A percentile compares a stretch with the other conserved stretches of the same genome.
These are phyloP conservation scores for Emericellopsis cladophorae DNA, from an alignment of 2,329 filamentous ascomycete genomes.

Conservation along the genomic window DNA sequence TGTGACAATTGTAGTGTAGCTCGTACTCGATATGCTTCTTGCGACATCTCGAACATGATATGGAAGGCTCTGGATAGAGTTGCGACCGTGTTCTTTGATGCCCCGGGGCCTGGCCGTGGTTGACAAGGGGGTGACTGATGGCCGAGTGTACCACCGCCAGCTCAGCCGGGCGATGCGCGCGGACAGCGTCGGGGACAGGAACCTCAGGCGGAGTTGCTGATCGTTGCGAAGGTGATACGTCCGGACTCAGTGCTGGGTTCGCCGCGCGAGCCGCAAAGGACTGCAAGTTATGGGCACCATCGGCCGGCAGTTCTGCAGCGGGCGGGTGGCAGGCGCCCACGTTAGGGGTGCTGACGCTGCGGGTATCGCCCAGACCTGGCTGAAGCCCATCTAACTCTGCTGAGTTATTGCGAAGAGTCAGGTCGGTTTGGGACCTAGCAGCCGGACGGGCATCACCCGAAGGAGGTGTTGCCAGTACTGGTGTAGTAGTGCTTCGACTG, in stretches of 20 bases:
- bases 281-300: slow-evolving; percentile 1
- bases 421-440: slow-evolving; percentile 53
- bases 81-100: slow-evolving; percentile 31
- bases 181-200: slow-evolving; percentile 5
- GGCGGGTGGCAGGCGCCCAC: slow-evolving; percentile 12
- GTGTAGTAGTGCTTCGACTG: slow-evolving; percentile 40
- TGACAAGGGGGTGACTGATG: slow-evolving; percentile 16
- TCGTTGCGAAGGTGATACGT: slow-evolving; percentile 1
- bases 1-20: slow-evolving; percentile 69
- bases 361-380: slow-evolving; percentile 25
- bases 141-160: slow-evolving; percentile 22
- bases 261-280: slow-evolving; percentile 21
- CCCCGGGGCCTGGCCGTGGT: slow-evolving; percentile 6
- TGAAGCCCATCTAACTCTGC: slow-evolving; percentile 22
- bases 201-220: slow-evolving; percentile 8
- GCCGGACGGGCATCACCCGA: slow-evolving; percentile 30
- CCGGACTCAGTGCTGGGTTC: slow-evolving; percentile 4
- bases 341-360: slow-evolving; percentile 26
- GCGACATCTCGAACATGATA: slow-evolving; percentile 60
- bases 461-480: slow-evolving; percentile 11
- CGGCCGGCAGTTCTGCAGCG: slow-evolving; percentile 8
- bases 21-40: slow-evolving; percentile 69
- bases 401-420: slow-evolving; percentile 30
- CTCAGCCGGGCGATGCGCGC: slow-evolving; percentile 23
- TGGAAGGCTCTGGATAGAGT: slow-evolving; percentile 55